Conservation (phyloP, 345 rosid genomes). For the Firmiana major region DNA sequence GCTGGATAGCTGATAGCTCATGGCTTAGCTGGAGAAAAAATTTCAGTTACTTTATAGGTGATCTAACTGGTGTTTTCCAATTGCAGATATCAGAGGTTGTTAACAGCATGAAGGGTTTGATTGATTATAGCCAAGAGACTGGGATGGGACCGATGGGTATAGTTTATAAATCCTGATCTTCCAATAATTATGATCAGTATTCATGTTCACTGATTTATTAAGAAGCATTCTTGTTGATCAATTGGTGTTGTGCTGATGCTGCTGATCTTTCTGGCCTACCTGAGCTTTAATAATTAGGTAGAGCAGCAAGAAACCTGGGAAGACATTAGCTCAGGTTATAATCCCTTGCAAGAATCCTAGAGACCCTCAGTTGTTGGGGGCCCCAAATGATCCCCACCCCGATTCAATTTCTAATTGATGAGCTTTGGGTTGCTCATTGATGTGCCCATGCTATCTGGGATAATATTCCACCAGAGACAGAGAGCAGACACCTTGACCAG, state of each 20-base stretch:
- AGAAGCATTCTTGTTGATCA: neutral
- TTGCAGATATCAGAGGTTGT: conserved; percentile 82
- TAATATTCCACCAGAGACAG: neutral
- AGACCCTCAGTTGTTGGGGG: neutral
- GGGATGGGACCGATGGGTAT: conserved; percentile 76
- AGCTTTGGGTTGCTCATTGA: neutral
- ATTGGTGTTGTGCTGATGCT: neutral
- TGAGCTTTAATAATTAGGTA: neutral
- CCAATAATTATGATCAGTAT: neutral
- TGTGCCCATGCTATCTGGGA: neutral
- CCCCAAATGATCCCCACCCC: neutral
- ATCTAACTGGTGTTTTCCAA: conserved; percentile 10
- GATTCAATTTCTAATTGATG: neutral
- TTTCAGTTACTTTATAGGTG: neutral
- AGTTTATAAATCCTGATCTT: conserved; percentile 5
- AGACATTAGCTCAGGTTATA: neutral
- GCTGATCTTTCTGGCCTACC: neutral
- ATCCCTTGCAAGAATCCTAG: neutral
- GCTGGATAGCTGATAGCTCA: neutral
- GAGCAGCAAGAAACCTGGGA: neutral
- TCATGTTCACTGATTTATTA: neutral
- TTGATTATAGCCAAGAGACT: conserved; percentile 67
- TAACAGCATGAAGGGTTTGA: conserved; percentile 75
- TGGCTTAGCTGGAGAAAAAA: neutral
- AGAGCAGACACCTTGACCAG: neutral